Conservation (phyloP, 129 eudicot genomes). For the Solidago caesia region DNA sequence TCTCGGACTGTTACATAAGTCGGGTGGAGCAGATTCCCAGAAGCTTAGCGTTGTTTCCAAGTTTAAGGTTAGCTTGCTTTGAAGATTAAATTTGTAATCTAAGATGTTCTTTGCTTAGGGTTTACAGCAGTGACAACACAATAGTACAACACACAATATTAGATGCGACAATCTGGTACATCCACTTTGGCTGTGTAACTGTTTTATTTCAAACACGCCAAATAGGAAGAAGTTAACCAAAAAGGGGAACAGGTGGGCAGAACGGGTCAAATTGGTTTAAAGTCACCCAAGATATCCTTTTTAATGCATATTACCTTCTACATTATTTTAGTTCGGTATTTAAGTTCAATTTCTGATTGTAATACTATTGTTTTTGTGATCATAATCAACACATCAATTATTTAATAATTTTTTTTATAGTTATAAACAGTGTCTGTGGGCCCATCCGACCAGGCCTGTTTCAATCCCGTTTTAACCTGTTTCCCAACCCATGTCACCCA, state of each 20-base stretch:
- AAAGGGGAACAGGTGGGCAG: not conserved
- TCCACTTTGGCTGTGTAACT: too few relatives aligned
- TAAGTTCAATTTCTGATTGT: not conserved
- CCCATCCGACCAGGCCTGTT: not conserved
- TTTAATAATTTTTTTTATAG: not conserved
- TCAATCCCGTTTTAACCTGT: not conserved
- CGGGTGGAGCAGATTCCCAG: constrained; percentile 98
- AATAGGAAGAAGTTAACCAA: not conserved
- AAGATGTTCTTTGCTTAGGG: not conserved
- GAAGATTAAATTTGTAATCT: constrained; percentile 6
- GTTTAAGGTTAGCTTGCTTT: constrained; percentile 62
- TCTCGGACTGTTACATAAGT: constrained; percentile 71
- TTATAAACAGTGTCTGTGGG: not conserved
- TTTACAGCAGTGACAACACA: not conserved
- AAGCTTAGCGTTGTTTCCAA: constrained; percentile 90
- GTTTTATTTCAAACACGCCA: not conserved
- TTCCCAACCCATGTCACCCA: not conserved
- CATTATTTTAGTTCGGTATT: not conserved
- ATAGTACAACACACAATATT: not conserved
- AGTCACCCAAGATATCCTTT: not conserved
- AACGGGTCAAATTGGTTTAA: not conserved
- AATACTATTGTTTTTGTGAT: not conserved
- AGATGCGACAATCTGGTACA: not conserved
- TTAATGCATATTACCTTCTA: not conserved
- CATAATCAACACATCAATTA: too few relatives aligned